Evolutionary conservation across 2,329 filamentous ascomycete genomes (phyloP), one percentile per base, ranked within the genome.

Genomic region (Hypoxylon sp.): DNA sequence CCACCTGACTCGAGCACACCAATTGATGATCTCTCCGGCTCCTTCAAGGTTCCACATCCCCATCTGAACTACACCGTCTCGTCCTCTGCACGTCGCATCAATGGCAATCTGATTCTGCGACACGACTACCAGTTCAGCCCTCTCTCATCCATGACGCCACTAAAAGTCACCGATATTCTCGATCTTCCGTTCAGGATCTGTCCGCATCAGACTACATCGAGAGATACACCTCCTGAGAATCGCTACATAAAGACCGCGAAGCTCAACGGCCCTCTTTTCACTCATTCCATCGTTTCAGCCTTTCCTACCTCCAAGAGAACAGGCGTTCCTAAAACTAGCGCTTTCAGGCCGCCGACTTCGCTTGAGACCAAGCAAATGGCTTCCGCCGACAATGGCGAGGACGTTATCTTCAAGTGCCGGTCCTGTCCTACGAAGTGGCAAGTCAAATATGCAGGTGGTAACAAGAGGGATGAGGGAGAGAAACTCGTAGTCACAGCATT

Each of bases 111-210:
- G 6, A 33, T 58, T 35, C 17, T 58, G 29, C 54, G 44, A 10
- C 54, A 58, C 17, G 54, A 58, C 3, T 46, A 58, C 19, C n/a
- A 31, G 5, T 48, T 58, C 9, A 48, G 53, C 10, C 24, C 6
- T 19, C 26, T 31, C 17, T 46, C 26, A 31, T 4, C 29, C 14
- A 31, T 29, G 19, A 5, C 2, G 31, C 2, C 19, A 3, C n/a
- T 58, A 29, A 48, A 37, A 13, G 42, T 31, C 10, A 13, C 29
- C 13, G 54, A 58, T 58, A 58, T 58, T 14, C 29, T 58, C n/a
- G 42, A 46, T 11, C 42, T 58, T 33, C 44, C 54, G 11, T 58
- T 58, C 17, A 17, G 54, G 14, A 48, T 58, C 6, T 58, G 54
- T 8, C 29, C 54, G 10, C 54, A 58, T 3, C 54, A 48, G 19